phyloP scores from a whole-genome alignment of 371 early-diverging fungal species.

The Zopfochytrium polystomum region DNA sequence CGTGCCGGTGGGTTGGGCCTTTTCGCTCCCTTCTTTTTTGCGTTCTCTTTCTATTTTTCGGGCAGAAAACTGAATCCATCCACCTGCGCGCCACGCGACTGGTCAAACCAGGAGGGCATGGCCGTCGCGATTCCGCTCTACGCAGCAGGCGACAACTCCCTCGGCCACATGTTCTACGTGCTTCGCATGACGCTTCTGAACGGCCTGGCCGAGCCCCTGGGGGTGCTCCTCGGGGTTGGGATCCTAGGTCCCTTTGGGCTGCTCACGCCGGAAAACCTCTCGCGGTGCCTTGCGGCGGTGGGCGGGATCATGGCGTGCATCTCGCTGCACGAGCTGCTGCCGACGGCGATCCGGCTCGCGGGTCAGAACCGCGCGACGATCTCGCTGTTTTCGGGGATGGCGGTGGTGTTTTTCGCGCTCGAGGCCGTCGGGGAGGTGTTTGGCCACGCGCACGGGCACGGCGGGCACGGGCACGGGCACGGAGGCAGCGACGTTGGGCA shows the following conservation, averaged over 20 bases:
- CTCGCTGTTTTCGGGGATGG: conserved; percentile 47
- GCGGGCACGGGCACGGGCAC: conserved; percentile 13
- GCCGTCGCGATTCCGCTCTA: conserved; percentile 56
- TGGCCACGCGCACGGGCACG: conserved; percentile 31
- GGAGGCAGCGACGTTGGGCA: conserved; percentile 2
- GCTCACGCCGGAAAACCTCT: conserved; percentile 37
- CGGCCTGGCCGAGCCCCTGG: conserved; percentile 53
- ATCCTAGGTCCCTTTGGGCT: conserved; percentile 37
- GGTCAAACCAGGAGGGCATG: conserved; percentile 32
- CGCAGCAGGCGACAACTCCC: conserved; percentile 37
- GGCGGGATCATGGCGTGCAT: conserved; percentile 58
- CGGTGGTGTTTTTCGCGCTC: conserved; percentile 46
- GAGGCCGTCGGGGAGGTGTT: conserved; percentile 44
- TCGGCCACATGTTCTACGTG: too few relatives aligned
- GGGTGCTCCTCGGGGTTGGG: conserved; percentile 49
- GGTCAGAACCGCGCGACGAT: conserved; percentile 42
- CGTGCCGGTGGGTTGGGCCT: conserved; percentile 32
- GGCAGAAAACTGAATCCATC: conserved; percentile 18
- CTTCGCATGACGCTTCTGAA: conserved; percentile 49
- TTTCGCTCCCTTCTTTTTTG: background rate
- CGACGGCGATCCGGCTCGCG: conserved; percentile 47
- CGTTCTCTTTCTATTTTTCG: background rate
- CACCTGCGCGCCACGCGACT: too few relatives aligned
- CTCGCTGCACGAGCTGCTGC: conserved; percentile 52
- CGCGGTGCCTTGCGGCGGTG: conserved; percentile 48